Evolutionary conservation across 345 rosid species (phyloP).

Genomic region (Salix caprea): DNA sequence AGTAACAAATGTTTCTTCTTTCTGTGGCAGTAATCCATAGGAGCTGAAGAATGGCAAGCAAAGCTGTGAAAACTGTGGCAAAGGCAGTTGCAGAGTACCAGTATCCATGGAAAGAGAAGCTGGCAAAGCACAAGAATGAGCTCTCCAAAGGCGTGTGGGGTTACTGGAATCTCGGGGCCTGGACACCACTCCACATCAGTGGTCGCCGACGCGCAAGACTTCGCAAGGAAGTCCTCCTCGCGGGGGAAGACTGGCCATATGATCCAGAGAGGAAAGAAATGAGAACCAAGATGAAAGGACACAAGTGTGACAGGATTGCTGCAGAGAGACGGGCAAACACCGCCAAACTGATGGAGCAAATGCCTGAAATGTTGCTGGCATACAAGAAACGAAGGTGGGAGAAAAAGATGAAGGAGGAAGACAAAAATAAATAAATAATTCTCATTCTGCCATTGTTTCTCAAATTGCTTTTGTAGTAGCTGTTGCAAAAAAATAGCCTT

Average conservation of each 20-base stretch:
- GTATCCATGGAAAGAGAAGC: constrained; percentile 77
- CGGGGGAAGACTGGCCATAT: constrained; percentile 79
- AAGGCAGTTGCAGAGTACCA: constrained; percentile 56
- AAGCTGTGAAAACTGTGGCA: constrained; percentile 54
- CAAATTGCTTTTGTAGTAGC: not conserved
- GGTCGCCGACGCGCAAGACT: constrained; percentile 80
- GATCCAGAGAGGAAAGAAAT: constrained; percentile 90
- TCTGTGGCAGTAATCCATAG: not conserved
- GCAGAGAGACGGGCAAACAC: constrained; percentile 87
- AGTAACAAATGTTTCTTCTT: not conserved
- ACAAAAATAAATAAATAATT: constrained; percentile 30
- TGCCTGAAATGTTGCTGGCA: constrained; percentile 75
- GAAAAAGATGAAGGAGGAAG: constrained; percentile 93
- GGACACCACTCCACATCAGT: constrained; percentile 88
- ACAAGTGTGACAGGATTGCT: constrained; percentile 69
- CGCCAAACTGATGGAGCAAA: constrained; percentile 72
- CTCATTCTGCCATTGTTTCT: not conserved
- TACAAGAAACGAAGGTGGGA: constrained; percentile 97
- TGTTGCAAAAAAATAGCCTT: not conserved
- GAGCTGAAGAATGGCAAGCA: constrained; percentile 56
- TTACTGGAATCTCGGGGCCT: constrained; percentile 85
- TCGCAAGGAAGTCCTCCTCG: constrained; percentile 71
- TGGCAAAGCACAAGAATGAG: constrained; percentile 67
- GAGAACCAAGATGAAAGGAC: constrained; percentile 82
- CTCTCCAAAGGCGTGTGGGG: constrained; percentile 87